Evolutionary conservation across 2,329 filamentous ascomycete genomes (phyloP).

Genomic region (Scytalidium sp.): DNA sequence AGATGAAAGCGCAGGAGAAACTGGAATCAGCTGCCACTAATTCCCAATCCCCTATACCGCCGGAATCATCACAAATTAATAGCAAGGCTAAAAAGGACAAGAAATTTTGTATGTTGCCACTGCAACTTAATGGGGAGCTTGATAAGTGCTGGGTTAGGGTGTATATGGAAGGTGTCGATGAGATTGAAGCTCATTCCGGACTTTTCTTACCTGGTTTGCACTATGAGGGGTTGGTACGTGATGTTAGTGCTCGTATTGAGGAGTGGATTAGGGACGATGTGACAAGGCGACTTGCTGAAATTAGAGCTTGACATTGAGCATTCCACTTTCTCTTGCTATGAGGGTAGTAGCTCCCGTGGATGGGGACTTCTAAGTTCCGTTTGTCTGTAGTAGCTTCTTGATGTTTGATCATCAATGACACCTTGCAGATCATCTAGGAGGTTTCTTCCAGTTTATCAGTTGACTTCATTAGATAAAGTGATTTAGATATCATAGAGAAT

Average conservation of each 20-base stretch:
- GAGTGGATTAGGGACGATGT: conserved; percentile 67
- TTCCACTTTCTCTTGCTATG: neutral
- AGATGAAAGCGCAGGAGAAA: conserved; percentile 28
- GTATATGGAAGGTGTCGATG: conserved; percentile 79
- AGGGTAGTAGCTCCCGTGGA: too few species aligned
- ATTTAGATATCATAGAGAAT: too few species aligned
- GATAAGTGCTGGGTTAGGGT: conserved; percentile 77
- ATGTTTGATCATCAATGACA: too few species aligned
- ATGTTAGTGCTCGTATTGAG: conserved; percentile 65
- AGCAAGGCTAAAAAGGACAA: conserved; percentile 31
- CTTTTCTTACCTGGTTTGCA: conserved; percentile 73
- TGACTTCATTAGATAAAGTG: too few species aligned
- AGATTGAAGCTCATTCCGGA: conserved; percentile 81
- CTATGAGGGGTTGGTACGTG: conserved; percentile 74
- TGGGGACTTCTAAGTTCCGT: too few species aligned
- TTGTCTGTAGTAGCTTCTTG: too few species aligned
- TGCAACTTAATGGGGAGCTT: conserved; percentile 47
- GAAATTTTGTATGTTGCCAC: conserved; percentile 77
- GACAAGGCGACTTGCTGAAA: conserved; percentile 18
- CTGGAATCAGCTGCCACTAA: conserved; percentile 17
- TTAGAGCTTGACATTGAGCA: neutral
- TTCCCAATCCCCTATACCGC: conserved; percentile 9
- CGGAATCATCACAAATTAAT: neutral
- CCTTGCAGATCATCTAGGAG: too few species aligned
- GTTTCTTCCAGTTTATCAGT: too few species aligned